These are phyloP conservation scores for Blastobotrys americana DNA, from an alignment of 805 yeast species.

Conservation along the genomic window DNA sequence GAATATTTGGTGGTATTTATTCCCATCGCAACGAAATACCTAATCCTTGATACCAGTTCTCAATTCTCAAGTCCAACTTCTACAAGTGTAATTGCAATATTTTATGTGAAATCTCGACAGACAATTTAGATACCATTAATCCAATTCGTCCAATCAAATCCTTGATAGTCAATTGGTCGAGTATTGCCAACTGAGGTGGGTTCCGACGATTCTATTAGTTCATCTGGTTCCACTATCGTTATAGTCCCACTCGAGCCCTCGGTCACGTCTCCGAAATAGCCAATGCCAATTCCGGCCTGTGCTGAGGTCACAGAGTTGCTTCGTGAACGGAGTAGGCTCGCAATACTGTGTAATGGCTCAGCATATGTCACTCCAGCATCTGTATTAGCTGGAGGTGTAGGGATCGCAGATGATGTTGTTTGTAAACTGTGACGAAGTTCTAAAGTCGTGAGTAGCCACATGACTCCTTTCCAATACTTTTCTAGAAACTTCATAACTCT, in stretches of 20 bases:
- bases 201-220: not conserved
- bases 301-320: not conserved
- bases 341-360: not conserved
- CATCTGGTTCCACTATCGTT: not conserved
- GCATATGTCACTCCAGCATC: not conserved
- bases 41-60: too few relatives aligned
- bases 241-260: not conserved
- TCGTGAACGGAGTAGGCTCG: not conserved
- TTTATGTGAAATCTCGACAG: too few relatives aligned
- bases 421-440: not conserved
- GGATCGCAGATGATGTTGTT: not conserved
- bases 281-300: not conserved
- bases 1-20: not conserved
- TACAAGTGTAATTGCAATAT: too few relatives aligned
- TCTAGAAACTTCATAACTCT: not conserved
- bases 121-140: not conserved
- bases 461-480: conserved; percentile 5
- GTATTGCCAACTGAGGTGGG: too few relatives aligned
- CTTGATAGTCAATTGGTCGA: not conserved
- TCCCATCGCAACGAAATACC: not conserved
- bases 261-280: not conserved
- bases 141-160: not conserved
- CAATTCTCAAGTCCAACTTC: too few relatives aligned
- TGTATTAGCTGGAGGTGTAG: not conserved
- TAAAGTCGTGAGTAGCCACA: conserved; percentile 5